A percentile compares a stretch with the other conserved stretches of the same genome.
These are phyloP conservation scores for Beauveria rudraprayagi DNA, from an alignment of 2,329 filamentous ascomycete genomes.

Conservation along the genomic window DNA sequence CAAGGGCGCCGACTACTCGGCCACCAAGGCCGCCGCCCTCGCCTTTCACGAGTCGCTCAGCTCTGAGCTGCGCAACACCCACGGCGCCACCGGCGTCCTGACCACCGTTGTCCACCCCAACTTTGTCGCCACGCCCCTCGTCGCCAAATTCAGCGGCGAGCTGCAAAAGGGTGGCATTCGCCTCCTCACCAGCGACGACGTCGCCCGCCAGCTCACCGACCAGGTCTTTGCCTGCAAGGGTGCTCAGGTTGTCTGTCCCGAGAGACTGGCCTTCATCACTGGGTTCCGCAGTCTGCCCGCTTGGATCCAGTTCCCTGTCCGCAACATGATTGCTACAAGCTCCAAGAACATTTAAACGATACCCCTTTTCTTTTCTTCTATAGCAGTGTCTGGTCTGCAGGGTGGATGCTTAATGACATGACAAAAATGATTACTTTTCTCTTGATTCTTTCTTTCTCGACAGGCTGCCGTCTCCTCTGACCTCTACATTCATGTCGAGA, in stretches of 20 bases:
- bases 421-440: not conserved
- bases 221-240: slow-evolving; percentile 33
- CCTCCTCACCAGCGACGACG: slow-evolving; percentile 20
- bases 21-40: slow-evolving; percentile 52
- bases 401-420: not conserved
- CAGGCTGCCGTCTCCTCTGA: not conserved
- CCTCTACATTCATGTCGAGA: not conserved
- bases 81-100: slow-evolving; percentile 50
- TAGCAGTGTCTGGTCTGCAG: not conserved
- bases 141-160: slow-evolving; percentile 17
- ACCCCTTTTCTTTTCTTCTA: not conserved
- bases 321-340: not conserved
- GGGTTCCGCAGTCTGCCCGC: slow-evolving; percentile 1
- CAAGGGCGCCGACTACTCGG: slow-evolving; percentile 54
- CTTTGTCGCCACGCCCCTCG: slow-evolving; percentile 19
- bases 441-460: not conserved
- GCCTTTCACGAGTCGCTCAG: slow-evolving; percentile 55
- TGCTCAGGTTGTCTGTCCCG: slow-evolving; percentile 33
- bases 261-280: slow-evolving; percentile 8
- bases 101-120: slow-evolving; percentile 51
- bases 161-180: slow-evolving; percentile 15
- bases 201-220: slow-evolving; percentile 31
- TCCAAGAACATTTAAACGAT: slow-evolving; percentile 4
- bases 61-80: slow-evolving; percentile 43
- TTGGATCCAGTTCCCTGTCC: slow-evolving; percentile 4